A percentile compares a stretch with the other conserved stretches of the same genome.
Evolutionary conservation across 805 yeast genomes (phyloP).

Genomic region (Candida insectorum): DNA sequence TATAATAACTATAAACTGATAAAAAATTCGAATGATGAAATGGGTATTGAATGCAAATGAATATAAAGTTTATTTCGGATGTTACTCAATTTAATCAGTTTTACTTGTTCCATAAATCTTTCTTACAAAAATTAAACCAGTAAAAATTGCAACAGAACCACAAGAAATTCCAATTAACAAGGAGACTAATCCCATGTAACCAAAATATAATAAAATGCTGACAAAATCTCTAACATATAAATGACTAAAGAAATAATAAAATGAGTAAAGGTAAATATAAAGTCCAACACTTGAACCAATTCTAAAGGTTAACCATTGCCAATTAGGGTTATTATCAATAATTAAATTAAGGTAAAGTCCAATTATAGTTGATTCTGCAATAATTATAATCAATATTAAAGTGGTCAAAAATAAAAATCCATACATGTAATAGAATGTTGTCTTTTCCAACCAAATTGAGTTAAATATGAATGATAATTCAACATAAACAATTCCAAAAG

Average conservation of each 20-base stretch:
- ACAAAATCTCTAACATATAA: constrained; percentile 65
- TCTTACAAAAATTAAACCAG: constrained; percentile 64
- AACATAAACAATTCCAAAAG: constrained; percentile 78
- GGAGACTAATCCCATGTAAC: constrained; percentile 66
- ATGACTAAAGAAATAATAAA: constrained; percentile 59
- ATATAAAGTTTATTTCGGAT: no score
- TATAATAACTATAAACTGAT: constrained; percentile 1
- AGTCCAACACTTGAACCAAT: constrained; percentile 68
- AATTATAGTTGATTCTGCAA: constrained; percentile 69
- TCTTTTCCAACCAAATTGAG: constrained; percentile 76
- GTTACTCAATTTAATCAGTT: constrained; percentile 37
- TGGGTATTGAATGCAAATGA: no score
- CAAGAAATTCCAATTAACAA: constrained; percentile 62
- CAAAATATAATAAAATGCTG: constrained; percentile 63
- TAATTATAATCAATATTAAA: constrained; percentile 55
- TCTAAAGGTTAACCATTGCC: constrained; percentile 84
- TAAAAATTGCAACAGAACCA: constrained; percentile 70
- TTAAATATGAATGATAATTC: constrained; percentile 72
- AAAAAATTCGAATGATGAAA: no score
- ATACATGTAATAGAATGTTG: constrained; percentile 75
- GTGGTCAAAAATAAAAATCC: constrained; percentile 70
- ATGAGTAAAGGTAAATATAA: constrained; percentile 64
- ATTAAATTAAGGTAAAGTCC: constrained; percentile 61
- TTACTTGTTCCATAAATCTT: constrained; percentile 58
- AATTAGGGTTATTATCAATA: constrained; percentile 52